Conservation (phyloP, 257 asterid species). For the Fraxinus quadrangulata region DNA sequence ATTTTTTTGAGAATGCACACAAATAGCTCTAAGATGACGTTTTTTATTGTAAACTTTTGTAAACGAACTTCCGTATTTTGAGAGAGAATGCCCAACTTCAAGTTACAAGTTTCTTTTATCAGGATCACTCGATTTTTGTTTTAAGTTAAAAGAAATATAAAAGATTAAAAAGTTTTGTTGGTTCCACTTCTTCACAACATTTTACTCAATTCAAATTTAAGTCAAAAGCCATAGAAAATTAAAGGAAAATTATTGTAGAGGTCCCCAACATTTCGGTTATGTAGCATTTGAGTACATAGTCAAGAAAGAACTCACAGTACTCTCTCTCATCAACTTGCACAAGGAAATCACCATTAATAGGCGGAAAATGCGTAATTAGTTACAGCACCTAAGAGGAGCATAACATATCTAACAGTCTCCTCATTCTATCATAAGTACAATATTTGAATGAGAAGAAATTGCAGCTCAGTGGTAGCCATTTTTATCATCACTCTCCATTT, state of each 20-base stretch:
- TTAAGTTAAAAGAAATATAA: too few species aligned
- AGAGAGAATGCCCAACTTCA: too few species aligned
- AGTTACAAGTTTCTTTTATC: too few species aligned
- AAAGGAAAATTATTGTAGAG: neutral
- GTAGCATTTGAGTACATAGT: neutral
- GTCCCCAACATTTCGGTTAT: neutral
- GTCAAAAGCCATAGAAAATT: neutral
- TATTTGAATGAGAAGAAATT: neutral
- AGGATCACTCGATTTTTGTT: too few species aligned
- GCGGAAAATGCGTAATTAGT: neutral
- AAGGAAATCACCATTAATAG: neutral
- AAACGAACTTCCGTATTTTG: too few species aligned
- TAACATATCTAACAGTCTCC: neutral
- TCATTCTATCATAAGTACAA: constrained; percentile 1
- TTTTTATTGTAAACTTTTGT: too few species aligned
- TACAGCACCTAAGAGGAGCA: neutral
- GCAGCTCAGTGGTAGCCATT: constrained; percentile 37
- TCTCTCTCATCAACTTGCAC: neutral
- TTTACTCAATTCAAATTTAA: too few species aligned
- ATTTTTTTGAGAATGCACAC: too few species aligned
- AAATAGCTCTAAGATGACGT: too few species aligned
- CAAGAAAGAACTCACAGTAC: neutral
- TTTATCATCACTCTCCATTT: constrained; percentile 57
- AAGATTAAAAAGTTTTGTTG: too few species aligned
- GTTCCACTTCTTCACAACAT: too few species aligned